Conservation (phyloP, 371 early-diverging fungal species). For the Saksenaea oblongispora region DNA sequence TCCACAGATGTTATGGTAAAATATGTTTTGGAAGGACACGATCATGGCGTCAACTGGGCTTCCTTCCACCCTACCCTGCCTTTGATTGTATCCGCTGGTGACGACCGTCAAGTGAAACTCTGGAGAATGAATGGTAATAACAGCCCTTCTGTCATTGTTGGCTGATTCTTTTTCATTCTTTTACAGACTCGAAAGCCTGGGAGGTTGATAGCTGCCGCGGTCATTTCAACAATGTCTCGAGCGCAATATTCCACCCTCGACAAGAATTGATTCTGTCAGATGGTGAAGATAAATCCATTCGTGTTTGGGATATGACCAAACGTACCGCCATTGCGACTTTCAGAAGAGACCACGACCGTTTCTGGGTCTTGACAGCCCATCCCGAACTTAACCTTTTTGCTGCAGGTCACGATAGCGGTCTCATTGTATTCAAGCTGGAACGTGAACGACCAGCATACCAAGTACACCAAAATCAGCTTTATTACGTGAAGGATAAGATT, state of each 20-base stretch:
- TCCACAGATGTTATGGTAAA: conserved; percentile 95
- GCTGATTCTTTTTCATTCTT: background rate
- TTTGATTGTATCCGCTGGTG: conserved; percentile 95
- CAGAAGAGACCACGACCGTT: conserved; percentile 95
- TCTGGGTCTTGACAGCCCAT: conserved; percentile 96
- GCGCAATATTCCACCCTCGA: conserved; percentile 90
- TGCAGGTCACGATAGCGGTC: conserved; percentile 97
- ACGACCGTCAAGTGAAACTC: conserved; percentile 97
- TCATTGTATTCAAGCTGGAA: conserved; percentile 97
- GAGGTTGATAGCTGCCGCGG: conserved; percentile 98
- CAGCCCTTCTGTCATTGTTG: background rate
- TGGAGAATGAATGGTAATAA: conserved; percentile 94
- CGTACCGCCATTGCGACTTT: conserved; percentile 91
- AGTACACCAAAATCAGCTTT: conserved; percentile 77
- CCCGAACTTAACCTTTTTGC: conserved; percentile 95
- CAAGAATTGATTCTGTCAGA: conserved; percentile 92
- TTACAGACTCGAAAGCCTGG: conserved; percentile 89
- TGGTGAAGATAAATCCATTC: conserved; percentile 97
- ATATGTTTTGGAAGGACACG: conserved; percentile 98
- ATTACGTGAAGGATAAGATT: conserved; percentile 84
- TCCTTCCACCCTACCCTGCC: conserved; percentile 93
- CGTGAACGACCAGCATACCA: conserved; percentile 92
- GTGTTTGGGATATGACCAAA: conserved; percentile 96
- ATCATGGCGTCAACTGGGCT: conserved; percentile 99
- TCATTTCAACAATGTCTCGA: conserved; percentile 97